phyloP scores from a whole-genome alignment of 768 basidiomycete genomes.

The Agrocybe pediades region DNA sequence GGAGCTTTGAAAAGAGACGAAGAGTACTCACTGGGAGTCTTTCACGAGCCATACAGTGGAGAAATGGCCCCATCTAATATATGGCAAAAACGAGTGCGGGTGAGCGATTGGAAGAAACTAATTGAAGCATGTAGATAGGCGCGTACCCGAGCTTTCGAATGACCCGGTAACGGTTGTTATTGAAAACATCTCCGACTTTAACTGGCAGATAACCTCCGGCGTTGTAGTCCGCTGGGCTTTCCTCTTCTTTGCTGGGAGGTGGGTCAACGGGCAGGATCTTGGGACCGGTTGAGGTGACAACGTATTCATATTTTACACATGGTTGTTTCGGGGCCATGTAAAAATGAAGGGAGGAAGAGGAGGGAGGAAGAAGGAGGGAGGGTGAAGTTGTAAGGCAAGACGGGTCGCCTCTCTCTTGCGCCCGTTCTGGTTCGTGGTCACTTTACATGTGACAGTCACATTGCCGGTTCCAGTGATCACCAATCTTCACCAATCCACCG shows the following conservation, averaged over 20 bases:
- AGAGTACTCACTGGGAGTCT: conserved; percentile 64
- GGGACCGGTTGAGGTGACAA: conserved; percentile 63
- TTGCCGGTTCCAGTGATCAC: background rate
- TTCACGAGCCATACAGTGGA: conserved; percentile 93
- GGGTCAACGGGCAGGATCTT: conserved; percentile 75
- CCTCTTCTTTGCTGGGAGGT: conserved; percentile 71
- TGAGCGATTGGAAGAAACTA: conserved; percentile 24
- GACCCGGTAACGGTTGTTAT: conserved; percentile 80
- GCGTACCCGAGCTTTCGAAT: conserved; percentile 87
- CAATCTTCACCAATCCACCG: no score
- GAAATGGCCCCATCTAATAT: conserved; percentile 95
- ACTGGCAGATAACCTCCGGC: conserved; percentile 80
- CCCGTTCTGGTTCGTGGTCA: conserved; percentile 13
- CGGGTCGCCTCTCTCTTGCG: background rate
- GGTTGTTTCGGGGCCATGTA: conserved; percentile 68
- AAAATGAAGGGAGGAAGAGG: conserved; percentile 23
- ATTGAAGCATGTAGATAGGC: conserved; percentile 5
- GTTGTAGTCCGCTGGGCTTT: conserved; percentile 84
- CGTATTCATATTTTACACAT: conserved; percentile 76
- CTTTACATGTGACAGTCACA: conserved; percentile 19
- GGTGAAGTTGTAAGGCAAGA: conserved; percentile 13
- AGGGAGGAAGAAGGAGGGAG: conserved; percentile 9
- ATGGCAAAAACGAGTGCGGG: conserved; percentile 20
- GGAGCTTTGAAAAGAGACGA: background rate
- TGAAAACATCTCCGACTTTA: conserved; percentile 82